A percentile compares a stretch with the other conserved stretches of the same genome.
Evolutionary conservation across 2,329 filamentous ascomycete species (phyloP).

Genomic region (Ophiocordyceps sinensis): DNA sequence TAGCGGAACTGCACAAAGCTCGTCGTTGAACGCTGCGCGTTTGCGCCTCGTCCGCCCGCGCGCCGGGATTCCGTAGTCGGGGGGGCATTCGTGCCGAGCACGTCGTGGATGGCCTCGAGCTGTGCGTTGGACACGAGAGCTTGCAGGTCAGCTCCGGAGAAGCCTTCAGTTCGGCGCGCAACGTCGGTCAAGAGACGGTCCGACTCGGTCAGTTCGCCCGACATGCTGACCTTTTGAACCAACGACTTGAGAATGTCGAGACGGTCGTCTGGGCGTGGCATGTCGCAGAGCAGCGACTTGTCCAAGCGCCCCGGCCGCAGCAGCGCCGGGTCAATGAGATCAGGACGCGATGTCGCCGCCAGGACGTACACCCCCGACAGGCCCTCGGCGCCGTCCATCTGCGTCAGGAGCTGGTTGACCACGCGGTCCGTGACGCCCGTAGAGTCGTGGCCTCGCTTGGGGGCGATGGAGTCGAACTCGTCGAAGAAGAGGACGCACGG

Average conservation of each 20-base stretch:
- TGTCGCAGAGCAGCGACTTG: constrained; percentile 83
- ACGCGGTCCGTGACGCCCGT: constrained; percentile 98
- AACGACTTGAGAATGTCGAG: constrained; percentile 79
- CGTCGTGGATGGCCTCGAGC: constrained; percentile 90
- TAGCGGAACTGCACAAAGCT: constrained; percentile 78
- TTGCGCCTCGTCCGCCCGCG: constrained; percentile 19
- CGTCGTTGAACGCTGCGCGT: constrained; percentile 17
- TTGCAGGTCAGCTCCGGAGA: constrained; percentile 87
- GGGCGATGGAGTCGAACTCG: constrained; percentile 95
- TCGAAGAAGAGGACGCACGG: constrained; percentile 97
- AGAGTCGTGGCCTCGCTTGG: constrained; percentile 90
- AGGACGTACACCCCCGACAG: constrained; percentile 91
- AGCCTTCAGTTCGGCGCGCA: constrained; percentile 69
- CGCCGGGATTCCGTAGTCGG: constrained; percentile 20
- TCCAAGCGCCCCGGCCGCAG: constrained; percentile 84
- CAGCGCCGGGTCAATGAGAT: constrained; percentile 88
- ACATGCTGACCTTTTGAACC: constrained; percentile 66
- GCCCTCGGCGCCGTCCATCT: constrained; percentile 97
- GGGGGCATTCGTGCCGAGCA: constrained; percentile 46
- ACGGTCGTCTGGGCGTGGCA: constrained; percentile 67
- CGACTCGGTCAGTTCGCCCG: constrained; percentile 44
- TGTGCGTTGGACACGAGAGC: constrained; percentile 94
- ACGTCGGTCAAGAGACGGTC: constrained; percentile 53
- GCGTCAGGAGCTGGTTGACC: constrained; percentile 93
- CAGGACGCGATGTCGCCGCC: constrained; percentile 83